Conservation (phyloP, 768 basidiomycete species). For the Mycena haematopus region DNA sequence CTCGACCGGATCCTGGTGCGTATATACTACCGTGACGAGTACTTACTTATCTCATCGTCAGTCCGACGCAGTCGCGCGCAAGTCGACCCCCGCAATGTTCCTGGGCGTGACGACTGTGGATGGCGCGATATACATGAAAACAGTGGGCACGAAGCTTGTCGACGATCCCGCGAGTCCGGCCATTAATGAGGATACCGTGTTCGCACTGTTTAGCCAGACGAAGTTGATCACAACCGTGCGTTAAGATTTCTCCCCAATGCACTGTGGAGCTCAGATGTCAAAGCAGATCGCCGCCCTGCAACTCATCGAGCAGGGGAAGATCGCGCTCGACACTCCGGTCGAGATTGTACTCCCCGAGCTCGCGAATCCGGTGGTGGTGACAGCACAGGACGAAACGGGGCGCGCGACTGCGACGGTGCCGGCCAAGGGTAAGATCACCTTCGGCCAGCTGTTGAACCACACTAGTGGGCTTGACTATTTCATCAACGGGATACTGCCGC, state of each 20-base stretch:
- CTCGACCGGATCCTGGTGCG: neutral
- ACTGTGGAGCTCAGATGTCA: neutral
- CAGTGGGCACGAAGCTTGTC: slow-evolving; percentile 5
- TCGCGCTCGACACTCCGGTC: slow-evolving; percentile 35
- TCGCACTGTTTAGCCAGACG: slow-evolving; percentile 18
- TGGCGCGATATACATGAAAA: slow-evolving; percentile 10
- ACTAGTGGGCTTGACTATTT: slow-evolving; percentile 40
- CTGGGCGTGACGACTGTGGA: slow-evolving; percentile 6
- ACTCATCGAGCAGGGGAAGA: slow-evolving; percentile 39
- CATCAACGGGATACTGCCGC: neutral
- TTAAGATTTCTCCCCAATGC: neutral
- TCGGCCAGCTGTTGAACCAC: slow-evolving; percentile 40
- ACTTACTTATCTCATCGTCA: neutral
- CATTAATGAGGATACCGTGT: slow-evolving; percentile 19
- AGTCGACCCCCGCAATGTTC: slow-evolving; percentile 5
- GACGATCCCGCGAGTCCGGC: slow-evolving; percentile 5
- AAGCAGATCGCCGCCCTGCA: slow-evolving; percentile 39
- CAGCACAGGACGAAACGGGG: slow-evolving; percentile 22
- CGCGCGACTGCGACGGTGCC: slow-evolving; percentile 27
- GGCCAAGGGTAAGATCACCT: slow-evolving; percentile 32
- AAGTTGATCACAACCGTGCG: slow-evolving; percentile 19
- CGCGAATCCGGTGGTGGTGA: slow-evolving; percentile 34
- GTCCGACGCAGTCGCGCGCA: slow-evolving; percentile 11
- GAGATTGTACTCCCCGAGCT: slow-evolving; percentile 38
- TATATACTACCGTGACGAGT: neutral